Base-by-base conservation (phyloP, 2,329 filamentous ascomycete species). In the Aspergillus calidoustus region DNA sequence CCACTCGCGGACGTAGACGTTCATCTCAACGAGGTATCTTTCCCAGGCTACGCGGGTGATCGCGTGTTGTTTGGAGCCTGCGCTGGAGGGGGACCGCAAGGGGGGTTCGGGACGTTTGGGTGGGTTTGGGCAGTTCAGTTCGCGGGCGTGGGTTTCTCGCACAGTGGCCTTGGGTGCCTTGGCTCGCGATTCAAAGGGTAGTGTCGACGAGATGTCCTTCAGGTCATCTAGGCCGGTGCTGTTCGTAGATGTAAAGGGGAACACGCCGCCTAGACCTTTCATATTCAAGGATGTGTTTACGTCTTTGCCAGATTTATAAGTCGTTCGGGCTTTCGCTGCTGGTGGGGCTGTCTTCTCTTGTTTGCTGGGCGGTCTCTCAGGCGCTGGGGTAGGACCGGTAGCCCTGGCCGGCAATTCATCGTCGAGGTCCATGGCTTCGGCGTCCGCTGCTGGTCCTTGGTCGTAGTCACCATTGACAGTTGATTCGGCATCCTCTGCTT, bases 161-260 rank as follows among this genome's bases (percentile, higher is more conserved):
- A 76, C 60, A 65, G 80, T 79, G 7, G 76, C 78, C 7, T 79
- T 80, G 30, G 81, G 74, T 4, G 74, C 68, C 30, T 77, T 76
- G 5, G 86, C 71, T 46, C 82, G 79, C 2, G 87, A 89, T 61
- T 83, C 74, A 69, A 89, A 89, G 3, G 87, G 87, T 2, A 89
- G 77, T 1, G 79, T 83, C 8, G 80, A 77, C 46, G 77, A 78
- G 44, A 89, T 76, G 59, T 86, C 83, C 30, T 81, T 78, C 23
- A 89, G 70, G 57, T 83, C 82, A 25, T 81, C 76, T 19, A 88
- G 79, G 8, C 86, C 85, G 19, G 71, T 72, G 52, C 74, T 79
- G 49, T 80, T 79, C 7, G 80, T 72, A 47, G 75, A 72, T 1
- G 78, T 73, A 53, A 87, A 82, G 1, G 85, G 84, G 6, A 80